These are phyloP conservation scores for Erodium maritimum DNA, from an alignment of 345 rosid genomes.

Conservation along the genomic window DNA sequence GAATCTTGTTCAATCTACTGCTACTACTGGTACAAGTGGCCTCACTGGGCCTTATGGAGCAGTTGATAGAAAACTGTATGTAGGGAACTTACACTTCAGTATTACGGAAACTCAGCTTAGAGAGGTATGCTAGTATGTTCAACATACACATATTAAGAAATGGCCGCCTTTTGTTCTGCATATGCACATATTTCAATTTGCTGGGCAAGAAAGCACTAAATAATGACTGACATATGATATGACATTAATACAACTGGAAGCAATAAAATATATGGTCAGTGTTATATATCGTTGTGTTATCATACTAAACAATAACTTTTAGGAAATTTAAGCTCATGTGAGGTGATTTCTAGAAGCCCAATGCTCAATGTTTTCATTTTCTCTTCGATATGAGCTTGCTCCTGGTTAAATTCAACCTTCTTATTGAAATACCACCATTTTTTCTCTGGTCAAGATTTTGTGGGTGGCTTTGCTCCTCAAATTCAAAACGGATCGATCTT, in stretches of 20 bases:
- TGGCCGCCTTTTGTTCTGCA: neutral
- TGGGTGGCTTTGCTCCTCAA: neutral
- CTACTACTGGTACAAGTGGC: conserved; percentile 41
- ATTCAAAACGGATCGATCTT: neutral
- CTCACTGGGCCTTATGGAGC: conserved; percentile 62
- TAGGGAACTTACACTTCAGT: conserved; percentile 87
- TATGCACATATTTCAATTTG: neutral
- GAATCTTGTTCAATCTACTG: conserved; percentile 74
- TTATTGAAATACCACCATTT: neutral
- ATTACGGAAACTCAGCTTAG: conserved; percentile 88
- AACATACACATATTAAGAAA: neutral
- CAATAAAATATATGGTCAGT: neutral
- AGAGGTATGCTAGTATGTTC: conserved; percentile 35
- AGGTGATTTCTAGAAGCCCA: neutral
- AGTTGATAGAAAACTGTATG: conserved; percentile 80
- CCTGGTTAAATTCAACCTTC: neutral
- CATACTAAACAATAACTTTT: neutral
- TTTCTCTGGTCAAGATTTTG: neutral
- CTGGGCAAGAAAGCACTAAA: neutral
- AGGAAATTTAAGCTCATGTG: neutral
- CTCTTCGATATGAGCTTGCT: neutral
- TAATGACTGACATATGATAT: neutral
- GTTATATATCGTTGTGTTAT: neutral
- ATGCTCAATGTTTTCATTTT: neutral
- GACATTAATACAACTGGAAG: neutral